Evolutionary conservation across 2,329 filamentous ascomycete genomes (phyloP).

Genomic region (Penicillium hordei): DNA sequence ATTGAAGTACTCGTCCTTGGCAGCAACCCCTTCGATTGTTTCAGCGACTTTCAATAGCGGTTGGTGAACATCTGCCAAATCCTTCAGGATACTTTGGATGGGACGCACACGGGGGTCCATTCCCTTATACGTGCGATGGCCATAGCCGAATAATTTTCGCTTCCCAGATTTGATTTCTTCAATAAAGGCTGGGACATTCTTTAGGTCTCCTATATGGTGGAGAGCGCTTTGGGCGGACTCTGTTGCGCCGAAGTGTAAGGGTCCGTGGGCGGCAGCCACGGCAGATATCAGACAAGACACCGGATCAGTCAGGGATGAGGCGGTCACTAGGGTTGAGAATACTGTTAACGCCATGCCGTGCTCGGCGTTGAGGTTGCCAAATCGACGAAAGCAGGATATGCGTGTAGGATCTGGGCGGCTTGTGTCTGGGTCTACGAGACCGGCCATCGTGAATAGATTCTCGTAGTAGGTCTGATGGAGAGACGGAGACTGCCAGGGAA

Average conservation of each 20-base stretch:
- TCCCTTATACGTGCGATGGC: conserved; percentile 35
- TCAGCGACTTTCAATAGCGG: conserved; percentile 27
- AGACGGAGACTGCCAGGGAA: conserved; percentile 19
- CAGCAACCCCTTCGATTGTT: conserved; percentile 27
- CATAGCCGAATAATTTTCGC: conserved; percentile 33
- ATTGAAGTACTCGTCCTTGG: conserved; percentile 30
- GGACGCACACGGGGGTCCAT: conserved; percentile 30
- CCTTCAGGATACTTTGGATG: conserved; percentile 27
- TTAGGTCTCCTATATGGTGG: conserved; percentile 25
- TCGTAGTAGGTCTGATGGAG: conserved; percentile 53
- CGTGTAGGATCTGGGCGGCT: conserved; percentile 48
- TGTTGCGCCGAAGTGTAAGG: conserved; percentile 60
- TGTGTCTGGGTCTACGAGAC: conserved; percentile 51
- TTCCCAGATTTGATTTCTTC: conserved; percentile 30
- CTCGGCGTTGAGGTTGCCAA: conserved; percentile 59
- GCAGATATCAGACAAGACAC: conserved; percentile 54
- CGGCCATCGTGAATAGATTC: conserved; percentile 58
- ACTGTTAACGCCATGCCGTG: conserved; percentile 61
- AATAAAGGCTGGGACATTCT: conserved; percentile 29
- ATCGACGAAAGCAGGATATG: conserved; percentile 53
- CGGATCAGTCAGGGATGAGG: conserved; percentile 57
- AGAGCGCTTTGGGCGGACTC: conserved; percentile 54
- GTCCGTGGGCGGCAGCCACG: conserved; percentile 56
- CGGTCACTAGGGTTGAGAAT: conserved; percentile 57
- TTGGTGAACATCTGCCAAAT: conserved; percentile 19